Percentiles rank a stretch among this genome's conserved stretches.
Evolutionary conservation across 345 rosid species (phyloP).

Genomic region (Xanthoceras sorbifolium): DNA sequence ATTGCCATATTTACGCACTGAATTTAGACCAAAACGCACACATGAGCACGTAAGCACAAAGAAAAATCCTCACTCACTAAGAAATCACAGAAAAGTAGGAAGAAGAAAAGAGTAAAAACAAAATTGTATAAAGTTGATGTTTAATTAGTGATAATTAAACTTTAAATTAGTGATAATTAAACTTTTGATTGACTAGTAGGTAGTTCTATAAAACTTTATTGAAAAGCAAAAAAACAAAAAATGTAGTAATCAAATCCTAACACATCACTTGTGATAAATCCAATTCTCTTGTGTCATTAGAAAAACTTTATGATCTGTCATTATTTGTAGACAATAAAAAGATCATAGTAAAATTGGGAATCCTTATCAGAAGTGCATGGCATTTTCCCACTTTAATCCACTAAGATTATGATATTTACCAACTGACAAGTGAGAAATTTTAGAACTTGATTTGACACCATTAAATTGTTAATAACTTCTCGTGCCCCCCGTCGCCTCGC

Average conservation of each 20-base stretch:
- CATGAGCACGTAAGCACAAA: no score
- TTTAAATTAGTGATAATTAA: neutral
- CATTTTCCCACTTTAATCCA: conserved; percentile 1
- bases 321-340: neutral
- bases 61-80: neutral
- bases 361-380: conserved; percentile 12
- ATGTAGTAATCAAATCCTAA: neutral
- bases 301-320: neutral
- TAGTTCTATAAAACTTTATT: neutral
- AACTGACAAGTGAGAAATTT: conserved; percentile 11
- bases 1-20: no score
- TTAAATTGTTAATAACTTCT: conserved; percentile 18
- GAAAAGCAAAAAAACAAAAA: conserved; percentile 7
- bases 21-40: no score
- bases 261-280: neutral
- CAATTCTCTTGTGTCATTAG: neutral
- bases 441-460: conserved; percentile 25
- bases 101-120: neutral
- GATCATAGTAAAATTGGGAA: neutral
- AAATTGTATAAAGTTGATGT: neutral
- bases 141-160: neutral
- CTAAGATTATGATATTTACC: conserved; percentile 36
- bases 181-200: neutral
- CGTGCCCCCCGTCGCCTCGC: neutral
- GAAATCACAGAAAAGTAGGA: neutral